Base-by-base conservation (phyloP, 306 rosid genomes). In the Calophaca sinica region DNA sequence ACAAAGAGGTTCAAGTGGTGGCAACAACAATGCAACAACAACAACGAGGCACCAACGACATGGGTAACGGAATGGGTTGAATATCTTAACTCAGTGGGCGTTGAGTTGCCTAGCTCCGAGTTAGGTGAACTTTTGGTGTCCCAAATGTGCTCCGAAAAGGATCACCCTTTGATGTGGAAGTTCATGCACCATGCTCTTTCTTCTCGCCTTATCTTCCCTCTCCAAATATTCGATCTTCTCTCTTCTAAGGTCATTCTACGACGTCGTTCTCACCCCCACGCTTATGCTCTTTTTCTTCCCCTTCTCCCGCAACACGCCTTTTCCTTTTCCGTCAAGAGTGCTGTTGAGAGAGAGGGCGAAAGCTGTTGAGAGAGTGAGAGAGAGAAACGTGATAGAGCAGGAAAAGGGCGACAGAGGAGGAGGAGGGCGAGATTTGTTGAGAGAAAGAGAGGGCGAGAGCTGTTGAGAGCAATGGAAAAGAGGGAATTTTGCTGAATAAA, bases 131-230 rank as follows among this genome's bases (percentile, higher is more conserved):
- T 82, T 0, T 14, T 91, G 62, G 94, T 91, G 0, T 74, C 91
- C 1, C 83, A 79, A 51, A 86, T 87, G 36, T 89, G 89, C 77
- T 87, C 84, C 53, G 63, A 54, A 2, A 70, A 85, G 75, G 87
- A 88, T 50, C 64, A 66, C 26, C 89, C 97, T 33, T 81, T 83
- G 5, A 59, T 83, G 7, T 91, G 97, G 97, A 91, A 91, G 76
- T 84, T 91, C 62, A 33, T 81, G 2, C 78, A 89, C 9, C 62
- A 76, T 14, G 90, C 92, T 1, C 88, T 91, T 45, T 73, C 87
- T 7, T 80, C 92, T 6, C 84, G 87, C 29, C 89, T 91, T 67
- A 55, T 91, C 52, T 86, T 60, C 72, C 92, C 94, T 1, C 85
- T 86, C 15, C 97, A 89, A 13, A 38, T 84, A 4, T 88, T 91